phyloP scores from a whole-genome alignment of 352 stramenopile species.

The Plasmopara viticola region DNA sequence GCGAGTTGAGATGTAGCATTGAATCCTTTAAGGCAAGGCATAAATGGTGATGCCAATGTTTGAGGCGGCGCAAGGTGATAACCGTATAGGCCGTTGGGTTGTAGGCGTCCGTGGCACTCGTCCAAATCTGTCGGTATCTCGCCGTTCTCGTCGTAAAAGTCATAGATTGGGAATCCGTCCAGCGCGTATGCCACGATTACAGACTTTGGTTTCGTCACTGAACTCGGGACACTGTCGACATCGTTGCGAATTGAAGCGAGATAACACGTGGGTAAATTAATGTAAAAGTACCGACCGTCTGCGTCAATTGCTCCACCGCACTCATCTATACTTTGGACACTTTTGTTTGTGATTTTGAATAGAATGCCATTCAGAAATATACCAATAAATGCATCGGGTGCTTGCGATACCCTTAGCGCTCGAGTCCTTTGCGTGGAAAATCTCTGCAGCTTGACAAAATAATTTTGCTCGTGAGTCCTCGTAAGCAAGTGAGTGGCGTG shows the following conservation, averaged over 20 bases:
- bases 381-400: slow-evolving; percentile 29
- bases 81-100: slow-evolving; percentile 37
- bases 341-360: slow-evolving; percentile 28
- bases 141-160: slow-evolving; percentile 41
- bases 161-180: slow-evolving; percentile 55
- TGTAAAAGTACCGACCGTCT: slow-evolving; percentile 46
- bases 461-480: slow-evolving; percentile 28
- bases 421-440: slow-evolving; percentile 35
- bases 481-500: slow-evolving; percentile 20
- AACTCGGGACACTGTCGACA: background rate
- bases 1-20: slow-evolving; percentile 22
- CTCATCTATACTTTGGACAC: slow-evolving; percentile 16
- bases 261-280: slow-evolving; percentile 34
- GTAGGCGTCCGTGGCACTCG: slow-evolving; percentile 45
- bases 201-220: slow-evolving; percentile 13
- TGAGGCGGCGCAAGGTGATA: slow-evolving; percentile 39
- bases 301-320: slow-evolving; percentile 51
- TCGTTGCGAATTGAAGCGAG: slow-evolving; percentile 13
- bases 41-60: slow-evolving; percentile 22
- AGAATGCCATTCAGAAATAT: slow-evolving; percentile 62
- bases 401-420: slow-evolving; percentile 13
- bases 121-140: slow-evolving; percentile 39
- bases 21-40: slow-evolving; percentile 54
- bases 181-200: slow-evolving; percentile 50
- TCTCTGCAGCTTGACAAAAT: slow-evolving; percentile 55